These are phyloP conservation scores for Fusarium sulawesiense DNA, from an alignment of 2,329 filamentous ascomycete genomes.

Conservation along the genomic window DNA sequence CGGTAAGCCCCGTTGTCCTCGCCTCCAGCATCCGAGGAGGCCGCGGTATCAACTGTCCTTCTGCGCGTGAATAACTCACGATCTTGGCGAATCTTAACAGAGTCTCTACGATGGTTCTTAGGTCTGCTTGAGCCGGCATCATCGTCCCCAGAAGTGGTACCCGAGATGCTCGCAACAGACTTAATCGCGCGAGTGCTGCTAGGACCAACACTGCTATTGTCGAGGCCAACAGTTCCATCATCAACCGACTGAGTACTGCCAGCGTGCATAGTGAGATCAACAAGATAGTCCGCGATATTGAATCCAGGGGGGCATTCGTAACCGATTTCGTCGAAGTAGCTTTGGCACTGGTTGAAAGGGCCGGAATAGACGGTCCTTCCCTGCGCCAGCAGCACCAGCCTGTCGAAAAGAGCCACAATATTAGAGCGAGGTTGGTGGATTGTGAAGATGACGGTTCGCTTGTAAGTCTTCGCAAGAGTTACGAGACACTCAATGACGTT, in stretches of 20 bases:
- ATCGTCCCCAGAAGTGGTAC: constrained; percentile 77
- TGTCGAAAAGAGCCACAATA: constrained; percentile 96
- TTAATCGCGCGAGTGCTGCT: constrained; percentile 91
- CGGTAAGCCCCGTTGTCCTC: constrained; percentile 64
- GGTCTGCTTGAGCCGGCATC: constrained; percentile 71
- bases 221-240: constrained; percentile 63
- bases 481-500: constrained; percentile 98
- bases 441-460: constrained; percentile 96
- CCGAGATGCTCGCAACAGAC: constrained; percentile 87
- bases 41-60: constrained; percentile 71
- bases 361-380: constrained; percentile 95
- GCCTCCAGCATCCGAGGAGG: constrained; percentile 66
- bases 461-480: constrained; percentile 93
- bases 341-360: constrained; percentile 86
- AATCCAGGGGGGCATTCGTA: constrained; percentile 96
- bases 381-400: constrained; percentile 88
- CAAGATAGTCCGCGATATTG: constrained; percentile 98
- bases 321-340: constrained; percentile 91
- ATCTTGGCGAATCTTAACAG: constrained; percentile 87
- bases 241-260: constrained; percentile 68
- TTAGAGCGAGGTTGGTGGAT: constrained; percentile 98
- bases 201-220: constrained; percentile 76
- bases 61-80: constrained; percentile 89
- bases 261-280: constrained; percentile 98
- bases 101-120: constrained; percentile 78